These are phyloP conservation scores for Teunomyces cretensis DNA, from an alignment of 805 yeast genomes.

Conservation along the genomic window DNA sequence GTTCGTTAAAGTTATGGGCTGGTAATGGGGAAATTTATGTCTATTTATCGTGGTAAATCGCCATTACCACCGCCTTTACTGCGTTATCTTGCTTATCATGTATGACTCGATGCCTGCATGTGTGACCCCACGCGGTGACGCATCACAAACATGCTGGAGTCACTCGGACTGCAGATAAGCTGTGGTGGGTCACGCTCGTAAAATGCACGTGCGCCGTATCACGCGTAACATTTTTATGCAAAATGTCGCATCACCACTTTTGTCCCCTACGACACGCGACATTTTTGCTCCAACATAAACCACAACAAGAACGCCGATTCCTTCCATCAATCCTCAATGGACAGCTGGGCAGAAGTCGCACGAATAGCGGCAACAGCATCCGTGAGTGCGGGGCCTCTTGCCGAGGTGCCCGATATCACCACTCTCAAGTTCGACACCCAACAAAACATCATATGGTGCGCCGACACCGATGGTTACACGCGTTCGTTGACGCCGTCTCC, in stretches of 20 bases:
- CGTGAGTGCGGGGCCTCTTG: not conserved
- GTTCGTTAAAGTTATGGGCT: too few relatives aligned
- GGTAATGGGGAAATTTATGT: too few relatives aligned
- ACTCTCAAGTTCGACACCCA: conserved; percentile 58
- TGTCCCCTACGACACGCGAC: not conserved
- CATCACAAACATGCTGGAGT: not conserved
- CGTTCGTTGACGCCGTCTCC: conserved; percentile 30
- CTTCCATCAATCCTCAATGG: conserved; percentile 9
- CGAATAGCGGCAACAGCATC: conserved; percentile 13
- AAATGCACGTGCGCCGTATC: too few relatives aligned
- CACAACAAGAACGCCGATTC: not conserved
- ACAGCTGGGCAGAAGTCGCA: conserved; percentile 15
- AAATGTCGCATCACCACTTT: too few relatives aligned
- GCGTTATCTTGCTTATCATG: too few relatives aligned
- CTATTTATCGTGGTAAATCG: not conserved
- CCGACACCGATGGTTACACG: conserved; percentile 59
- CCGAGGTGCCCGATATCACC: conserved; percentile 17
- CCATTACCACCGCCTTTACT: too few relatives aligned
- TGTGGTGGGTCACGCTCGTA: not conserved
- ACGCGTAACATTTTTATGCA: too few relatives aligned
- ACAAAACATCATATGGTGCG: conserved; percentile 84
- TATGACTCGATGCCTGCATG: not conserved
- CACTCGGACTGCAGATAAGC: too few relatives aligned
- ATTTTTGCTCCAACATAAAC: not conserved
- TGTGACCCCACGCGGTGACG: not conserved